phyloP scores from a whole-genome alignment of 257 asterid species.

The Asclepias syriaca region DNA sequence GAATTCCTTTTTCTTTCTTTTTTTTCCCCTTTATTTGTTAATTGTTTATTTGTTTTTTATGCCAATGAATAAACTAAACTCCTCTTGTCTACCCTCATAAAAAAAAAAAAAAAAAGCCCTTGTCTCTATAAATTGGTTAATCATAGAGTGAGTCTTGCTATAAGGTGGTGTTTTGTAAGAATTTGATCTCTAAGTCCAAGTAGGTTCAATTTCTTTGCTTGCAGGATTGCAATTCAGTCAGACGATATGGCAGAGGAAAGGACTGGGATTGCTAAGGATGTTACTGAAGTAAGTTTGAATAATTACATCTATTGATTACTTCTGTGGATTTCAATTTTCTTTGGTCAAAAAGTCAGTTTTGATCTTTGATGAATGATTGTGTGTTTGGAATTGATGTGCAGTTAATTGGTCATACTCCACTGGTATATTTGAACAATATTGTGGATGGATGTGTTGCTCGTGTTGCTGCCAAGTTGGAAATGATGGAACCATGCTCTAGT shows the following conservation, averaged over 20 bases:
- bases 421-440: conserved; percentile 87
- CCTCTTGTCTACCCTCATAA: no score
- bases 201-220: conserved; percentile 16
- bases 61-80: no score
- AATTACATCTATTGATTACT: conserved; percentile 11
- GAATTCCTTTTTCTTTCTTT: no score
- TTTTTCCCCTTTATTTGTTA: no score
- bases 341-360: background rate
- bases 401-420: conserved; percentile 94
- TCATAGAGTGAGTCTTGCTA: background rate
- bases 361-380: background rate
- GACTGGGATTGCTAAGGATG: conserved; percentile 80
- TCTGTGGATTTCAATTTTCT: conserved; percentile 1
- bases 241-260: conserved; percentile 55
- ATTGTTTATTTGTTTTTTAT: no score
- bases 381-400: conserved; percentile 23
- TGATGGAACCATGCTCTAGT: conserved; percentile 98
- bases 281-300: conserved; percentile 67
- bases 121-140: background rate
- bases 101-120: no score
- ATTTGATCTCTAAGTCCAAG: background rate
- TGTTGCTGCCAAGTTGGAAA: conserved; percentile 91
- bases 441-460: conserved; percentile 92
- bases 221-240: conserved; percentile 27
- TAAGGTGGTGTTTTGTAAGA: background rate